phyloP scores from a whole-genome alignment of 164 flowering plant genomes.

The Malania oleifera region DNA sequence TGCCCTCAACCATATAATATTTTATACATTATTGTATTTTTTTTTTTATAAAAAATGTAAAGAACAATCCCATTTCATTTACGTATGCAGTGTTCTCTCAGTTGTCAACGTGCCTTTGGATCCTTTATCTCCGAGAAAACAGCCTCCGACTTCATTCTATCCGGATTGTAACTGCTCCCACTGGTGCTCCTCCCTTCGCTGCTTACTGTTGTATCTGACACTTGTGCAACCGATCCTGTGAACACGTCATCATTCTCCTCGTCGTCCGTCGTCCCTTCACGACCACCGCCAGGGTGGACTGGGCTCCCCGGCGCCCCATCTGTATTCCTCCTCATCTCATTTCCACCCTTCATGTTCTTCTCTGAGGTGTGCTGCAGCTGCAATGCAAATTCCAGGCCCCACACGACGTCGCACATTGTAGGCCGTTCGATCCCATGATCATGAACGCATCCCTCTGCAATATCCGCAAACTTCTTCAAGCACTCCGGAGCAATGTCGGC shows the following conservation, averaged over 20 bases:
- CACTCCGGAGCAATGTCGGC: slow-evolving; percentile 31
- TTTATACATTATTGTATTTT: too few relatives aligned
- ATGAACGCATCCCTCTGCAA: slow-evolving; percentile 22
- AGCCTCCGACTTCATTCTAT: neutral
- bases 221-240: neutral
- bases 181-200: neutral
- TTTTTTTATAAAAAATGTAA: too few relatives aligned
- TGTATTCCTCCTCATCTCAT: too few relatives aligned
- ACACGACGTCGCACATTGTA: slow-evolving; percentile 36
- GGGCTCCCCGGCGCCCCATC: too few relatives aligned
- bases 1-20: too few relatives aligned
- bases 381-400: slow-evolving; percentile 26
- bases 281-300: neutral
- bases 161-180: neutral
- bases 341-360: too few relatives aligned
- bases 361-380: slow-evolving; percentile 35
- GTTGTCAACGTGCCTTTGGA: slow-evolving; percentile 11
- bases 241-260: too few relatives aligned
- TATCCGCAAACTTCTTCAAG: slow-evolving; percentile 27
- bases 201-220: too few relatives aligned
- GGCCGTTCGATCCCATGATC: slow-evolving; percentile 35
- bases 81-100: too few relatives aligned
- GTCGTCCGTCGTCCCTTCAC: neutral
- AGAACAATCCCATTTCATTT: too few relatives aligned
- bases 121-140: slow-evolving; percentile 11